Evolutionary conservation across 2,329 filamentous ascomycete species (phyloP).

Genomic region (Fusarium scirpi): DNA sequence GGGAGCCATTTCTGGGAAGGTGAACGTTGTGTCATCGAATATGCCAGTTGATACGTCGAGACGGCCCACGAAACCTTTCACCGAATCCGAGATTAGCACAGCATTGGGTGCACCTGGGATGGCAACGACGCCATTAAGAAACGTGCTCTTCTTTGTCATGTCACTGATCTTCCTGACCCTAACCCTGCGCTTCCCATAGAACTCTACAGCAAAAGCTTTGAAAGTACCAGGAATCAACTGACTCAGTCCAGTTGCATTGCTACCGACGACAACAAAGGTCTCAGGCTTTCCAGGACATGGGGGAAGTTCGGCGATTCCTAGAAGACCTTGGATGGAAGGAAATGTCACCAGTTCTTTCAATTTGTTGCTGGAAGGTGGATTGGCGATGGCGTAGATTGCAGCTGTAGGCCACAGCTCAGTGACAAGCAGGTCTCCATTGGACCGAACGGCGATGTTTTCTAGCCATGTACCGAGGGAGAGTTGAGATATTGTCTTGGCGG

Average conservation of each 20-base stretch:
- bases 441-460: not conserved
- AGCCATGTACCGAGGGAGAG: conserved; percentile 5
- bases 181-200: not conserved
- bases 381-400: not conserved
- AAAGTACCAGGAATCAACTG: conserved; percentile 10
- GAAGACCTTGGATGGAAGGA: not conserved
- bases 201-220: conserved; percentile 9
- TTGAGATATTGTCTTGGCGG: conserved; percentile 1
- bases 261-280: conserved; percentile 13
- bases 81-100: conserved; percentile 12
- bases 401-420: conserved; percentile 15
- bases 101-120: conserved; percentile 2
- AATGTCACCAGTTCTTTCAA: not conserved
- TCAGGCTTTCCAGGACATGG: not conserved
- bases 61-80: conserved; percentile 4
- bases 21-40: conserved; percentile 4
- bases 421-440: not conserved
- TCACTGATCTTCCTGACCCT: conserved; percentile 12
- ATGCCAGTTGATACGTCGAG: not conserved
- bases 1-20: conserved; percentile 11
- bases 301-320: conserved; percentile 9
- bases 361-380: not conserved
- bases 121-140: conserved; percentile 13
- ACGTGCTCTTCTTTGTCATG: conserved; percentile 11
- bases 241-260: conserved; percentile 12